Evolutionary conservation across 345 rosid species (phyloP).

Genomic region (Salix dunnii): DNA sequence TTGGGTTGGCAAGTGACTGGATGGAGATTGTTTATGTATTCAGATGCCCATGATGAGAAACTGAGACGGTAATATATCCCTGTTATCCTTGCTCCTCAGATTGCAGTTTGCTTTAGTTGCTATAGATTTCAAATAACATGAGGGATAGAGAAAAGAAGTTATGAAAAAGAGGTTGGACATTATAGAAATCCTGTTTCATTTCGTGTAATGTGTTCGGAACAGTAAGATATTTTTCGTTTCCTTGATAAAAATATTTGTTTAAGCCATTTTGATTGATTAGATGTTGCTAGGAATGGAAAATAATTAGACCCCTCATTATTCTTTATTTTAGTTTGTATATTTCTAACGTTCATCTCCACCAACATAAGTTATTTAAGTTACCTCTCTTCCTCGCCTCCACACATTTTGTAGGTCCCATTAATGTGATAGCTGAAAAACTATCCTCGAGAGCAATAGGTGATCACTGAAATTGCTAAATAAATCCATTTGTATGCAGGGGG

Average conservation of each 20-base stretch:
- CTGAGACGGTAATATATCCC: too few relatives aligned
- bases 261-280: not conserved
- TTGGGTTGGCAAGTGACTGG: not conserved
- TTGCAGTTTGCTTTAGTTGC: conserved; percentile 5
- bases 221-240: not conserved
- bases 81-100: not conserved
- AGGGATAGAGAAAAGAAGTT: conserved; percentile 5
- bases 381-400: too few relatives aligned
- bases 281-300: not conserved
- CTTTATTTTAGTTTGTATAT: not conserved
- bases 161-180: not conserved
- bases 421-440: too few relatives aligned
- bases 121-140: not conserved
- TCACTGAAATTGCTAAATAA: too few relatives aligned
- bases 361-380: too few relatives aligned
- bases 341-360: too few relatives aligned
- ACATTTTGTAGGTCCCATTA: too few relatives aligned
- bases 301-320: not conserved
- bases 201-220: not conserved
- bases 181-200: not conserved
- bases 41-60: not conserved
- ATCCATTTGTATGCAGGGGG: not conserved
- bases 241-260: not conserved
- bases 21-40: not conserved
- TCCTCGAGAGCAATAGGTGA: too few relatives aligned